Evolutionary conservation across 1,139 yeast species (phyloP), one percentile per base, ranked within the genome.

Genomic region (Candida tropicalis): DNA sequence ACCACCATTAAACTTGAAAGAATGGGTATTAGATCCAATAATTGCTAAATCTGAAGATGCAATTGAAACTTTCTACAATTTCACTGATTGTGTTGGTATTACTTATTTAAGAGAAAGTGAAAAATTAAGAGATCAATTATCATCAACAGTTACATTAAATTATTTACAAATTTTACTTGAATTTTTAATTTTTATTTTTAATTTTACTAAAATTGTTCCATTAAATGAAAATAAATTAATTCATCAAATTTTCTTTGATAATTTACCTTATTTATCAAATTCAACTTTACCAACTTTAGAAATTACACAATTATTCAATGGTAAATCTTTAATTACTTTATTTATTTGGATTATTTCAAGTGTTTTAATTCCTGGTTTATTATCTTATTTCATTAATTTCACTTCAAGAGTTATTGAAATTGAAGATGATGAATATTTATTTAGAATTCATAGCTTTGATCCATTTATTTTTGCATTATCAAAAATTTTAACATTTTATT

Each of bases 381-480:
- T 65, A 23, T 73, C 82, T 24, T 79, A 75, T 62, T 79, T 74
- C 61, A 56, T 79, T 54, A 79, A 79, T 60, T 79, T 79, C 60
- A 66, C 81, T 45, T 69, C 75, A 54, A 66, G 77, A 64, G 62
- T 73, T 45, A 63, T 72, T 47, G 62, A 63, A 29, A 59, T 66
- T 40, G 73, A 66, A 48, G 70, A 75, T 51, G 76, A 75, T 42
- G 65, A 62, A 35, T 60, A 59, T 27, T 51, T 68, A 31, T 57
- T 65, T 32, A 66, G 75, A 55, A 63, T 67, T 45, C 70, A 70
- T 62, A 63, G 60, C 43, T 73, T 63, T 58, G 87, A 82, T 60
- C 86, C 87, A 28, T 73, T 81, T 52, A 68, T 77, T 45, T 82
- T 79, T 62, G 79, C 81, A 46, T 61, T 81, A 51, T 48, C 71